phyloP scores from a whole-genome alignment of 805 yeast species.

The Saccharomycopsis fodiens region DNA sequence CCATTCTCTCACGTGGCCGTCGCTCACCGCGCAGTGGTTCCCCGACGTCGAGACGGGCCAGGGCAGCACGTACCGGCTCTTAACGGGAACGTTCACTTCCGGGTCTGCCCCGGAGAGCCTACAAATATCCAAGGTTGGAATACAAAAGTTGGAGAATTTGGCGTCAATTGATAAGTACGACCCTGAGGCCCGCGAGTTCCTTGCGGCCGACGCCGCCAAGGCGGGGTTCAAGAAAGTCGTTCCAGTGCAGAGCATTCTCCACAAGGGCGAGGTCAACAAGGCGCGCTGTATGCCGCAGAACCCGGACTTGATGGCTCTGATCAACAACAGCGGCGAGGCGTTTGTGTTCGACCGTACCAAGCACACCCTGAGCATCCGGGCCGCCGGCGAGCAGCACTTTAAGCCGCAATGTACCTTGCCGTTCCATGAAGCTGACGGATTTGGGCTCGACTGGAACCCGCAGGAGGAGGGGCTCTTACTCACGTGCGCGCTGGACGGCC shows the following conservation, averaged over 20 bases:
- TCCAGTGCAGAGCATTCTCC: constrained; percentile 49
- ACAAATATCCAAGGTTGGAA: constrained; percentile 8
- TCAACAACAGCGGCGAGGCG: constrained; percentile 57
- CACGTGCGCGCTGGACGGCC: constrained; percentile 58
- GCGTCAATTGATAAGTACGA: constrained; percentile 22
- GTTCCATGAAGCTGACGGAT: constrained; percentile 45
- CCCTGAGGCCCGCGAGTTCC: constrained; percentile 10
- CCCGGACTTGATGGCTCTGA: constrained; percentile 72
- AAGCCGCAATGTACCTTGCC: constrained; percentile 47
- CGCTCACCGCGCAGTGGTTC: constrained; percentile 62
- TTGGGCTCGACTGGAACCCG: constrained; percentile 71
- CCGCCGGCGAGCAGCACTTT: constrained; percentile 23
- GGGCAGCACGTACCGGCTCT: constrained; percentile 20
- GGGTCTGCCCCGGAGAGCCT: constrained; percentile 22
- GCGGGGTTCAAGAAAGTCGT: constrained; percentile 19
- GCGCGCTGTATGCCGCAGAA: constrained; percentile 77
- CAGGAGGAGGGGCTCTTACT: constrained; percentile 51
- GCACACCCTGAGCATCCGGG: constrained; percentile 39
- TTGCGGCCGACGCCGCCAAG: constrained; percentile 18
- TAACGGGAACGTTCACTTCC: constrained; percentile 21
- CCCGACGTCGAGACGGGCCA: constrained; percentile 31
- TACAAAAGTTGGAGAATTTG: not conserved
- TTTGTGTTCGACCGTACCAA: constrained; percentile 77
- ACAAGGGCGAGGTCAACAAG: constrained; percentile 64
- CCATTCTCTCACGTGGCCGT: constrained; percentile 60